Evolutionary conservation across 352 stramenopile genomes (phyloP).

Genomic region (Globisporangium echinulatum): DNA sequence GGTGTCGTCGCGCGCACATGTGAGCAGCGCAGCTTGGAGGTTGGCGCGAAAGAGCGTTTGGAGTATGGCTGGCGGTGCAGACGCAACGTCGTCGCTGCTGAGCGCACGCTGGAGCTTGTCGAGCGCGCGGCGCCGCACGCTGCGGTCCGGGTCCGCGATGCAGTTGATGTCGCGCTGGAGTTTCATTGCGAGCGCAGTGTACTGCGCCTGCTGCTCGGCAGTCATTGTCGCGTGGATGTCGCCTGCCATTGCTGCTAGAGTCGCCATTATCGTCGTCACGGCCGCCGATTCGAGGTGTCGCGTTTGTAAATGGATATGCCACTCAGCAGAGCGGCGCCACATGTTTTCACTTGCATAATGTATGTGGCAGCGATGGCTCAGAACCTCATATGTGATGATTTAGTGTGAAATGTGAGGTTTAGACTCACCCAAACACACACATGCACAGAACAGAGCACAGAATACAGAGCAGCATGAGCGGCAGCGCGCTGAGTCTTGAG

Average conservation of each 20-base stretch:
- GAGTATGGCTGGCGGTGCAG: conserved; percentile 28
- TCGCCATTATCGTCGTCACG: neutral
- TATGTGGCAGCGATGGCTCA: neutral
- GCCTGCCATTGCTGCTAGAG: conserved; percentile 15
- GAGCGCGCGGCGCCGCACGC: conserved; percentile 56
- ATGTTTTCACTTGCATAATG: conserved; percentile 1
- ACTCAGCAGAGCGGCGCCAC: neutral
- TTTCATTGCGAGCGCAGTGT: conserved; percentile 66
- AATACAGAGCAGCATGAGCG: conserved; percentile 27
- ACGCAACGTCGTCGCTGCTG: conserved; percentile 33
- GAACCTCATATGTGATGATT: neutral
- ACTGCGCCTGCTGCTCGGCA: conserved; percentile 40
- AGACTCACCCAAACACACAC: no score
- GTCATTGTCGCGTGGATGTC: conserved; percentile 15
- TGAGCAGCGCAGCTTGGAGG: conserved; percentile 42
- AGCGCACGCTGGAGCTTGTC: conserved; percentile 64
- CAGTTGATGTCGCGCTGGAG: conserved; percentile 84
- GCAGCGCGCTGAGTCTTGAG: conserved; percentile 37
- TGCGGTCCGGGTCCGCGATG: conserved; percentile 58
- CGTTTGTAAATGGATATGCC: neutral
- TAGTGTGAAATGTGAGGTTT: neutral
- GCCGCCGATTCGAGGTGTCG: neutral
- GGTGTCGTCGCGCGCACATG: conserved; percentile 35
- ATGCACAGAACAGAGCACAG: neutral
- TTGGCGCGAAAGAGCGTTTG: conserved; percentile 32